Evolutionary conservation across 805 yeast species (phyloP).

Genomic region (Blastobotrys robertii): DNA sequence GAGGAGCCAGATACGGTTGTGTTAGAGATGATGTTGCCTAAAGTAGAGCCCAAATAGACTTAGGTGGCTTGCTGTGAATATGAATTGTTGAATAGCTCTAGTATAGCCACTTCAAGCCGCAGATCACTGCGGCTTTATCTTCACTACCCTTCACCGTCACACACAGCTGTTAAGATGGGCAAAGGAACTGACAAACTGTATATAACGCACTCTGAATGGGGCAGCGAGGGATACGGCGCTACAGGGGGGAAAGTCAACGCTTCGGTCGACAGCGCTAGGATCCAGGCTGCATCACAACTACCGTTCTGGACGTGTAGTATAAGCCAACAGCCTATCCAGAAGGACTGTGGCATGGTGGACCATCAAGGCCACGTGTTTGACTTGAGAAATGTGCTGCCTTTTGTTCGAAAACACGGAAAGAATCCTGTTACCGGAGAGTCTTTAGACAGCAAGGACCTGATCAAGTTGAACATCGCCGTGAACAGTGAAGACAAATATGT

Average conservation of each 20-base stretch:
- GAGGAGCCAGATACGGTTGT: too few relatives aligned
- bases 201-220: conserved; percentile 30
- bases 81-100: too few relatives aligned
- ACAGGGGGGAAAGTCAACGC: conserved; percentile 22
- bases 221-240: conserved; percentile 17
- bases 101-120: too few relatives aligned
- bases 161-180: conserved; percentile 22
- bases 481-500: conserved; percentile 21
- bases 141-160: not conserved
- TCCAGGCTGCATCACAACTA: conserved; percentile 9
- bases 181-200: conserved; percentile 29
- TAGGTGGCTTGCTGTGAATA: too few relatives aligned
- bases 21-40: too few relatives aligned
- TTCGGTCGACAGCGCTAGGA: not conserved
- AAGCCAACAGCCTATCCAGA: conserved; percentile 24
- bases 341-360: conserved; percentile 21
- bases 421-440: conserved; percentile 26
- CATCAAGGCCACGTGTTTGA: conserved; percentile 26
- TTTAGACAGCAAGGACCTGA: conserved; percentile 14
- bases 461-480: conserved; percentile 18
- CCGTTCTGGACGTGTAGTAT: conserved; percentile 28
- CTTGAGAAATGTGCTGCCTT: conserved; percentile 21
- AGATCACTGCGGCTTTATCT: too few relatives aligned
- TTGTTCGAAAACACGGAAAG: conserved; percentile 18
- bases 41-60: too few relatives aligned